Evolutionary conservation across 2,329 filamentous ascomycete species (phyloP).

Genomic region (Didymella pinodella): DNA sequence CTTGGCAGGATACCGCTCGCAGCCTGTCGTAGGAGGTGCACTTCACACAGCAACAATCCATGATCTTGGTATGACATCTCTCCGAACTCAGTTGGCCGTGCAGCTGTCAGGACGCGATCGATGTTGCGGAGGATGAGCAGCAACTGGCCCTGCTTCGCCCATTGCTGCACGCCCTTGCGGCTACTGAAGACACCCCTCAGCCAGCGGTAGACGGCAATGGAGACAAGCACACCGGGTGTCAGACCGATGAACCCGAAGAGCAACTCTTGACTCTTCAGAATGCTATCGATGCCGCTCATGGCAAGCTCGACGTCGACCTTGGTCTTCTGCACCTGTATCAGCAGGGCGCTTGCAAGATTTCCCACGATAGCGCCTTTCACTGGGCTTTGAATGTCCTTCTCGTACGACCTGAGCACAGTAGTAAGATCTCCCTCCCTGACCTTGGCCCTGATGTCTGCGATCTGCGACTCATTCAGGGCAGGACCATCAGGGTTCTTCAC

Average conservation of each 20-base stretch:
- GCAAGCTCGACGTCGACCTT: constrained; percentile 98
- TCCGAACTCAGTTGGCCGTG: constrained; percentile 70
- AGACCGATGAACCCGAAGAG: constrained; percentile 96
- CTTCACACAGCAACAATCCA: constrained; percentile 87
- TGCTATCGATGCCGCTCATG: constrained; percentile 91
- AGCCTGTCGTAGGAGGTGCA: constrained; percentile 79
- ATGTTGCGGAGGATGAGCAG: constrained; percentile 86
- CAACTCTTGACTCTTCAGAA: constrained; percentile 94
- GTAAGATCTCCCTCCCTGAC: constrained; percentile 94
- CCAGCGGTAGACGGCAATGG: constrained; percentile 77
- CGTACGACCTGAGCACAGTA: constrained; percentile 88
- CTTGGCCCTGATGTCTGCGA: constrained; percentile 76
- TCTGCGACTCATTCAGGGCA: constrained; percentile 71
- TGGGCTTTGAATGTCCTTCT: constrained; percentile 83
- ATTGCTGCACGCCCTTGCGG: constrained; percentile 71
- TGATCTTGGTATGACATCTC: constrained; percentile 91
- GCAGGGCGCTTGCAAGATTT: constrained; percentile 84
- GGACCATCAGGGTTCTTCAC: constrained; percentile 76
- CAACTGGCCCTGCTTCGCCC: constrained; percentile 72
- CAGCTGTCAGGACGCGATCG: constrained; percentile 68
- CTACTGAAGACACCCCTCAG: constrained; percentile 73
- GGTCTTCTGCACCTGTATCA: constrained; percentile 98
- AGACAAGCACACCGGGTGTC: constrained; percentile 90
- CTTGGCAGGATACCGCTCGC: constrained; percentile 73
- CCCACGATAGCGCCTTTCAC: constrained; percentile 83